These are phyloP conservation scores for Kodamaea fungicola DNA, from an alignment of 1,139 yeast genomes.

Conservation along the genomic window DNA sequence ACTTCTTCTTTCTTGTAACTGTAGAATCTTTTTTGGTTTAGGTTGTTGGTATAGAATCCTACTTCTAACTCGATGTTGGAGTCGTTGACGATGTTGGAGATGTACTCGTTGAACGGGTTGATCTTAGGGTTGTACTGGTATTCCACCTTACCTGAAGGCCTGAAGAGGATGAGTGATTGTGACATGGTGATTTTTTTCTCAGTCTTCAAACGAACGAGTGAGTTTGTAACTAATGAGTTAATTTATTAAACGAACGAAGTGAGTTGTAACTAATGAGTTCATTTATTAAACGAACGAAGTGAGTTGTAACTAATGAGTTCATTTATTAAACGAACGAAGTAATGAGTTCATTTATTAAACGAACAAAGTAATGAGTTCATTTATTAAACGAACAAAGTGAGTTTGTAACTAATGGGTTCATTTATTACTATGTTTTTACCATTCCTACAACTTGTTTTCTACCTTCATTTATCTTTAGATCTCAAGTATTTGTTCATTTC, in stretches of 20 bases:
- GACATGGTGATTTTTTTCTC: conserved; percentile 15
- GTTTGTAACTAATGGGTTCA: too few species aligned
- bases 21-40: conserved; percentile 37
- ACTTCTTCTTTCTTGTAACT: conserved; percentile 25
- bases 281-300: background rate
- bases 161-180: conserved; percentile 32
- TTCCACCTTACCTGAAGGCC: conserved; percentile 34
- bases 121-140: conserved; percentile 38
- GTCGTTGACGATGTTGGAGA: conserved; percentile 37
- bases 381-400: too few species aligned
- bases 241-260: too few species aligned
- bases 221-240: too few species aligned
- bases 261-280: background rate
- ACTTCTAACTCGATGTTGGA: conserved; percentile 30
- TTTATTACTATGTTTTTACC: too few species aligned
- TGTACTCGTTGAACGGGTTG: conserved; percentile 41
- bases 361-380: too few species aligned
- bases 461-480: too few species aligned
- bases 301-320: background rate
- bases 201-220: background rate
- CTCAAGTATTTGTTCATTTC: too few species aligned
- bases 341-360: too few species aligned
- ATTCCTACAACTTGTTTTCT: too few species aligned
- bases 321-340: too few species aligned
- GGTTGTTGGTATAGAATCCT: conserved; percentile 32